These are phyloP conservation scores for Papilionanthe hybrid DNA, from an alignment of 116 monocot genomes.

Conservation along the genomic window DNA sequence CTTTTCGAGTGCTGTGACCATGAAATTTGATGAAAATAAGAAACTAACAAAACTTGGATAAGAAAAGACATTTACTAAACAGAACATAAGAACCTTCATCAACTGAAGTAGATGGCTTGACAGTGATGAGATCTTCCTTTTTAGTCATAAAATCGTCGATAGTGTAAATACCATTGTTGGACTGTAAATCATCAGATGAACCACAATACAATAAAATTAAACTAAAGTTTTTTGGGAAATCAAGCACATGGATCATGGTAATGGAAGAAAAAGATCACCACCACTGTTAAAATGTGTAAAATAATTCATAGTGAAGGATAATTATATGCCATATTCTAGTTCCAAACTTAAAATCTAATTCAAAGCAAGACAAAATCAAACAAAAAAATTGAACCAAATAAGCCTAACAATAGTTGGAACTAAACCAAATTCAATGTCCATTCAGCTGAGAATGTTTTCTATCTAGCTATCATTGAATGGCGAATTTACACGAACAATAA, in stretches of 20 bases:
- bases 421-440: too few relatives aligned
- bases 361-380: neutral
- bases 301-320: neutral
- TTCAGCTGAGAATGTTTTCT: too few relatives aligned
- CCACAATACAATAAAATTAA: neutral
- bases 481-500: too few relatives aligned
- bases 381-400: neutral
- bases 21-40: constrained; percentile 9
- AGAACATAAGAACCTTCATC: constrained; percentile 48
- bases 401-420: neutral
- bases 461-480: too few relatives aligned
- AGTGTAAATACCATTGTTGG: constrained; percentile 41
- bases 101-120: constrained; percentile 58
- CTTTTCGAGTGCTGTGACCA: constrained; percentile 61
- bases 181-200: constrained; percentile 25
- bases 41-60: neutral
- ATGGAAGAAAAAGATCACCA: neutral
- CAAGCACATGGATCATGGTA: neutral
- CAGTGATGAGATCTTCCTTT: constrained; percentile 50
- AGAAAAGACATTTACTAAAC: neutral
- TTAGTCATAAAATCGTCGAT: constrained; percentile 88
- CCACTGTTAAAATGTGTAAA: neutral
- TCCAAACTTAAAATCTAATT: neutral
- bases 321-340: neutral
- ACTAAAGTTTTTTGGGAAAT: neutral